Evolutionary conservation across 1,284 basidiomycete species (phyloP).

Genomic region (Salmacisia buchloeana): DNA sequence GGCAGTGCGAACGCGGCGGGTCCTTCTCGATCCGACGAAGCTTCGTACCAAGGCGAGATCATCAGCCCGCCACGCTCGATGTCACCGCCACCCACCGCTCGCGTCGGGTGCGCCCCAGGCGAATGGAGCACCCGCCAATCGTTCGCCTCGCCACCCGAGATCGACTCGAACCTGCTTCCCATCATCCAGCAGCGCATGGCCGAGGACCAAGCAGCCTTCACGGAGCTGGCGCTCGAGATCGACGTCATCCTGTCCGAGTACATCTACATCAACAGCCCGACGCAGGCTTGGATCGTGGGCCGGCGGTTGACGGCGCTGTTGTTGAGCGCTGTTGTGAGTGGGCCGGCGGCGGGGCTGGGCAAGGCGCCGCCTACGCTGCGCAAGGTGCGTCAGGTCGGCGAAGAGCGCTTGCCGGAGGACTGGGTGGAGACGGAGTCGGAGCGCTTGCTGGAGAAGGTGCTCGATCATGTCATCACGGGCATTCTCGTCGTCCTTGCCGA

Average conservation of each 20-base stretch:
- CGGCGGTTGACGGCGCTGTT: background rate
- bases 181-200: background rate
- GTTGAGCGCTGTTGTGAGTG: background rate
- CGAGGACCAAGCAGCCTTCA: background rate
- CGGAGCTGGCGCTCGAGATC: background rate
- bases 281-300: background rate
- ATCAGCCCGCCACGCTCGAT: background rate
- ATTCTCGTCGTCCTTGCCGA: slow-evolving; percentile 14
- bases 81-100: background rate
- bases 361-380: slow-evolving; percentile 4
- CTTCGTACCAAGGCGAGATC: too few relatives aligned
- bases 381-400: background rate
- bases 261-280: slow-evolving; percentile 1
- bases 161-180: background rate
- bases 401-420: background rate
- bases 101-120: background rate
- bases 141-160: background rate
- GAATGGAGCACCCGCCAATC: background rate
- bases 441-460: slow-evolving; percentile 8
- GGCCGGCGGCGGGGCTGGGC: too few relatives aligned
- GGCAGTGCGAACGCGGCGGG: background rate
- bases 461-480: slow-evolving; percentile 17
- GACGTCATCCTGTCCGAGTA: slow-evolving; percentile 3
- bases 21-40: too few relatives aligned
- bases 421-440: slow-evolving; percentile 9